Percentiles rank a stretch among this genome's conserved stretches.
Evolutionary conservation across 129 eudicot species (phyloP).

Genomic region (Flaveria linearis): DNA sequence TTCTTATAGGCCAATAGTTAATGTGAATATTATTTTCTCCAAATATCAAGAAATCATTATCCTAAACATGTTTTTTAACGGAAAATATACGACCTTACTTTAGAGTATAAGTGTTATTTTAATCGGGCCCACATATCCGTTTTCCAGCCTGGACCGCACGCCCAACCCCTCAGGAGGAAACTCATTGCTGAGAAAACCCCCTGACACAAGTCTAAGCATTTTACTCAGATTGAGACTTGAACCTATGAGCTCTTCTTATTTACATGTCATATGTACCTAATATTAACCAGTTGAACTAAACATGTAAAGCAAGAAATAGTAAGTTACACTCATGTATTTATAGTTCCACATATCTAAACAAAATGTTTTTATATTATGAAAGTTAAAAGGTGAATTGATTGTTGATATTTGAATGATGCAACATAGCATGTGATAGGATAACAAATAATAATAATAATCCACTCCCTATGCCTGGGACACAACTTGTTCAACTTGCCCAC

Average conservation of each 20-base stretch:
- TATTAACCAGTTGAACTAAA: neutral
- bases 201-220: no score
- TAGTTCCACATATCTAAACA: neutral
- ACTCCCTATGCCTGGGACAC: constrained; percentile 30
- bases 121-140: no score
- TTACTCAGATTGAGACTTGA: no score
- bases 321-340: neutral
- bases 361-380: neutral
- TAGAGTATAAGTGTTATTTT: no score
- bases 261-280: no score
- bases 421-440: constrained; percentile 39
- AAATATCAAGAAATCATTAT: neutral
- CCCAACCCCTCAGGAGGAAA: no score
- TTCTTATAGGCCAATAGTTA: neutral
- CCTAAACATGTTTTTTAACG: neutral
- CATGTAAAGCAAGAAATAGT: neutral
- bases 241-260: no score
- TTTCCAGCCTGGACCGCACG: no score
- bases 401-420: constrained; percentile 23
- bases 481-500: constrained; percentile 42
- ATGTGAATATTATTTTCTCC: neutral
- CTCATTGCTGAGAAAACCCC: no score
- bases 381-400: neutral
- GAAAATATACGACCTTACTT: no score
- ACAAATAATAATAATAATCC: constrained; percentile 22